Percentiles rank a stretch among this genome's conserved stretches.
phyloP scores from a whole-genome alignment of 495 filamentous ascomycete genomes.

The Bacidia gigantensis region DNA sequence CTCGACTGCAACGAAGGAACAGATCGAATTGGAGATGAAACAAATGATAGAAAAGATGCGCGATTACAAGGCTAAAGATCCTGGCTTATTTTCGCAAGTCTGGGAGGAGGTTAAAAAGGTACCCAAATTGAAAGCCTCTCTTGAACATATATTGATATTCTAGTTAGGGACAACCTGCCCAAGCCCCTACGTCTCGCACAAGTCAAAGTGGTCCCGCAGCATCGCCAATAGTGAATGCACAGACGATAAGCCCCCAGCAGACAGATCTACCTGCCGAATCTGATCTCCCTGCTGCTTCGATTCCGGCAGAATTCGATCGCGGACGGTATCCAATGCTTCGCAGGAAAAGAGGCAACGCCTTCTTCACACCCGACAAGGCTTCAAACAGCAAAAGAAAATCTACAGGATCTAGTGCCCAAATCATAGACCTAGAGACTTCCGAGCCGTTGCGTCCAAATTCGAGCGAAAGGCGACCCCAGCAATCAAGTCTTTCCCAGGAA shows the following conservation, averaged over 20 bases:
- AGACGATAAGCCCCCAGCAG: slow-evolving; percentile 5
- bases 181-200: slow-evolving; percentile 6
- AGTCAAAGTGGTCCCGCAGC: slow-evolving; percentile 3
- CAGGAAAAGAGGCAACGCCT: slow-evolving; percentile 9
- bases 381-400: background rate
- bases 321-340: slow-evolving; percentile 20
- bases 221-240: slow-evolving; percentile 6
- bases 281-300: slow-evolving; percentile 7
- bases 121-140: background rate
- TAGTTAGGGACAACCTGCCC: slow-evolving; percentile 7
- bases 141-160: background rate
- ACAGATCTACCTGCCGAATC: slow-evolving; percentile 11
- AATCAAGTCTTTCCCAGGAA: background rate
- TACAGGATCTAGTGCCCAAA: background rate
- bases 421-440: background rate
- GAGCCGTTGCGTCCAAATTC: background rate
- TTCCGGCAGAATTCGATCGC: slow-evolving; percentile 17
- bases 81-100: slow-evolving; percentile 21
- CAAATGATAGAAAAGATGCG: slow-evolving; percentile 26
- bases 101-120: slow-evolving; percentile 26
- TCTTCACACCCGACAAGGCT: background rate
- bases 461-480: background rate
- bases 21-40: slow-evolving; percentile 26
- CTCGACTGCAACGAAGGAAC: slow-evolving; percentile 10
- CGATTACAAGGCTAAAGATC: slow-evolving; percentile 25